Conservation (phyloP, 371 early-diverging fungal genomes). For the Syncephalastrum contaminatum region DNA sequence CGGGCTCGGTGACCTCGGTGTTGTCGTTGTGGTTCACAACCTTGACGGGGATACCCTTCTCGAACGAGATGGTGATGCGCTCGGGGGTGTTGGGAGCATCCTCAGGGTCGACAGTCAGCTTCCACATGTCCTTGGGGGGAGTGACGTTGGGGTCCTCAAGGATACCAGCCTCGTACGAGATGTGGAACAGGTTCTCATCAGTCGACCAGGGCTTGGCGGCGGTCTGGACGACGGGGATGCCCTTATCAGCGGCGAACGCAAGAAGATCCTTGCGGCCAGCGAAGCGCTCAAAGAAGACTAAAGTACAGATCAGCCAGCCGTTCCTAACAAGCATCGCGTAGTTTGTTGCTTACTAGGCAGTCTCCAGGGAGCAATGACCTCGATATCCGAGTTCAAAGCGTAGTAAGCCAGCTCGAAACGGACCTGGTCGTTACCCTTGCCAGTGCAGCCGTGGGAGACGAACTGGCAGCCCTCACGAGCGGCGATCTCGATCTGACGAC, state of each 20-base stretch:
- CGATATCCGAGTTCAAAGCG: slow-evolving; percentile 87
- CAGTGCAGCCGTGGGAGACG: slow-evolving; percentile 98
- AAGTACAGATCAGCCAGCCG: not conserved
- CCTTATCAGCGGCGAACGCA: slow-evolving; percentile 88
- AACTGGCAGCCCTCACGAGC: slow-evolving; percentile 86
- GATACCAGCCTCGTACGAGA: slow-evolving; percentile 96
- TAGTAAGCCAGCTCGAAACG: slow-evolving; percentile 98
- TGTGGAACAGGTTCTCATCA: slow-evolving; percentile 99
- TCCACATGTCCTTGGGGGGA: slow-evolving; percentile 98
- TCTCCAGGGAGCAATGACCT: slow-evolving; percentile 97
- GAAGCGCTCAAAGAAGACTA: slow-evolving; percentile 92
- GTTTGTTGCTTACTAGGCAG: slow-evolving; percentile 65
- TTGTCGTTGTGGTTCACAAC: slow-evolving; percentile 81
- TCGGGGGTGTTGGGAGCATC: slow-evolving; percentile 96
- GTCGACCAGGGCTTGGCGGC: slow-evolving; percentile 97
- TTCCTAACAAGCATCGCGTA: not conserved
- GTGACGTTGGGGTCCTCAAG: slow-evolving; percentile 93
- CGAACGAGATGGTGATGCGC: slow-evolving; percentile 87
- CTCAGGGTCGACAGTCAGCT: slow-evolving; percentile 92
- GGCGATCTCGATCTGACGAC: slow-evolving; percentile 90
- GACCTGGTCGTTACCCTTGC: slow-evolving; percentile 99
- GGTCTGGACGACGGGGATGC: slow-evolving; percentile 94
- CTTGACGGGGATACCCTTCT: slow-evolving; percentile 85
- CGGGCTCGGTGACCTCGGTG: slow-evolving; percentile 66
- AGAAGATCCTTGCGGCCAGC: slow-evolving; percentile 91